A percentile compares a stretch with the other conserved stretches of the same genome.
phyloP scores from a whole-genome alignment of 2,329 filamentous ascomycete genomes.

The Paecilomyces variotii region DNA sequence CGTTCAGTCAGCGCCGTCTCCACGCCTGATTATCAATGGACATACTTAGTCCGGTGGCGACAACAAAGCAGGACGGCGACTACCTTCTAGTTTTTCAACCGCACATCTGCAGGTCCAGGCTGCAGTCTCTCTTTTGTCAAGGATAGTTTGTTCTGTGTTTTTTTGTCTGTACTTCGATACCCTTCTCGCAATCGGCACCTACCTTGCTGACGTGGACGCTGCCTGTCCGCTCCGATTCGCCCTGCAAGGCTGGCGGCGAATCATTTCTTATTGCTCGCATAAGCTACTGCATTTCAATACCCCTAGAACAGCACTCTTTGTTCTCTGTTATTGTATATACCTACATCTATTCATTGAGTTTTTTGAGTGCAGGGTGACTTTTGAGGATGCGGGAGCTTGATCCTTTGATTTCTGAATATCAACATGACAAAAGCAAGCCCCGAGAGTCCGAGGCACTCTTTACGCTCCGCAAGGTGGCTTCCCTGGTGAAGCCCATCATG shows the following conservation, averaged over 20 bases:
- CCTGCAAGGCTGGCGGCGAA: background rate
- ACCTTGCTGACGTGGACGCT: background rate
- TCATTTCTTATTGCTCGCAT: background rate
- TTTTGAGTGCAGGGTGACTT: background rate
- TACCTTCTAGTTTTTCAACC: background rate
- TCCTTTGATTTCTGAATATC: conserved; percentile 42
- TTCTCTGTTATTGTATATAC: background rate
- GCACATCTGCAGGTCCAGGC: background rate
- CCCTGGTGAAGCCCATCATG: conserved; percentile 92
- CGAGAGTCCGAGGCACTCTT: conserved; percentile 46
- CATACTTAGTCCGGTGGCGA: background rate
- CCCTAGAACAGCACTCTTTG: background rate
- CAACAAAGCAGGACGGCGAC: background rate
- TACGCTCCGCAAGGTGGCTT: conserved; percentile 71
- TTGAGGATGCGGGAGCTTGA: conserved; percentile 38
- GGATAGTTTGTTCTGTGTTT: background rate
- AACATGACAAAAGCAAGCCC: conserved; percentile 43
- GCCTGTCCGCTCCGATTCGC: background rate
- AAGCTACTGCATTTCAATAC: background rate
- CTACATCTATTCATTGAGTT: background rate
- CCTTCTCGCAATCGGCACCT: background rate
- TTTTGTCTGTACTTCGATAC: background rate
- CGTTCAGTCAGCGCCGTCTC: background rate
- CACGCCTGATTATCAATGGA: background rate
- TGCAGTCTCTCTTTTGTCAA: background rate